A percentile compares a stretch with the other conserved stretches of the same genome.
phyloP scores from a whole-genome alignment of 2,329 filamentous ascomycete genomes.

The Sordariomycetes sp. region DNA sequence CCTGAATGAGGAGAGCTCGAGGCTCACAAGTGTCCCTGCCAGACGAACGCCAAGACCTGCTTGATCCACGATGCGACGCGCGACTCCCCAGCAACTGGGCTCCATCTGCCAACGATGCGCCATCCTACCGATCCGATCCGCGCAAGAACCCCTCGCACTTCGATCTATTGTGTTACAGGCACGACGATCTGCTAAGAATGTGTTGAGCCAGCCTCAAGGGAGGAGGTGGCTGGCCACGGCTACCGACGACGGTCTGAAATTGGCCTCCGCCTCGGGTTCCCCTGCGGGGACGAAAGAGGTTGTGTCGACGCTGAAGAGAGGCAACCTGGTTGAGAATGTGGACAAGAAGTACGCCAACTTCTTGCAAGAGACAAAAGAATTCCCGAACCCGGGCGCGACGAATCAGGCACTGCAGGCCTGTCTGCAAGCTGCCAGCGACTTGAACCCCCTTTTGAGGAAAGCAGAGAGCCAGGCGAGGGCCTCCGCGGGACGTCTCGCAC shows the following conservation, averaged over 20 bases:
- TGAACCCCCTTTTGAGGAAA: constrained; percentile 29
- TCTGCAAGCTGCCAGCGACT: constrained; percentile 31
- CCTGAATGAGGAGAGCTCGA: no score
- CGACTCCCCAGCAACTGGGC: constrained; percentile 18
- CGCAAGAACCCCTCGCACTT: background rate
- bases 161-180: no score
- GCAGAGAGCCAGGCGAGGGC: constrained; percentile 28
- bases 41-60: no score
- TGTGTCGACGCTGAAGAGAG: no score
- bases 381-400: constrained; percentile 32
- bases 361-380: constrained; percentile 33
- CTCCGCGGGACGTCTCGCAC: constrained; percentile 46
- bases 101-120: constrained; percentile 36
- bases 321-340: no score
- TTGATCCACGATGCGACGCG: constrained; percentile 27
- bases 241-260: no score
- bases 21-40: no score
- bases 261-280: no score
- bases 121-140: constrained; percentile 16
- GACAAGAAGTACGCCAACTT: constrained; percentile 30
- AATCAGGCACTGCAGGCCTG: constrained; percentile 33
- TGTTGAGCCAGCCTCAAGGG: no score
- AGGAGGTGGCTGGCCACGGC: constrained; percentile 17
- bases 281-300: no score
- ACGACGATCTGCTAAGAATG: no score